A percentile compares a stretch with the other conserved stretches of the same genome.
Conservation (phyloP, 306 rosid genomes). For the Prunus davidiana region DNA sequence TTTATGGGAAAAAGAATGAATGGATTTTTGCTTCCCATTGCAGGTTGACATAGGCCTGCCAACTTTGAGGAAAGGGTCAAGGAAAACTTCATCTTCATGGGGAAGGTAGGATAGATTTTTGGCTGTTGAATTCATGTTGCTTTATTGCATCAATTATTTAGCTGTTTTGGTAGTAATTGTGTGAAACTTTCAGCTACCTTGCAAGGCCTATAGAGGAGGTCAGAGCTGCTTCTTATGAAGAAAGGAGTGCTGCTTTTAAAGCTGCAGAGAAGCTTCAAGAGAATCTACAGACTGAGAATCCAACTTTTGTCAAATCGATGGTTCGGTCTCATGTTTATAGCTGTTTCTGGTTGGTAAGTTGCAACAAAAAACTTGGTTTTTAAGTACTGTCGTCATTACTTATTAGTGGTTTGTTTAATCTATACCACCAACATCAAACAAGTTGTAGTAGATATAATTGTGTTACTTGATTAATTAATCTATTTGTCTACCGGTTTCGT, state of each 20-base stretch:
- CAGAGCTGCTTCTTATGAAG: conserved; percentile 46
- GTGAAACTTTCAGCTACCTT: conserved; percentile 42
- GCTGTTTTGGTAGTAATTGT: conserved; percentile 19
- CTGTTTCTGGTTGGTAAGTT: conserved; percentile 88
- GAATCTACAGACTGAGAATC: conserved; percentile 42
- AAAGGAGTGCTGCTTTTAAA: conserved; percentile 48
- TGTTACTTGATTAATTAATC: not conserved
- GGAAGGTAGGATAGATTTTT: conserved; percentile 46
- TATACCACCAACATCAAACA: not conserved
- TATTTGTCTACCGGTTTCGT: conserved; percentile 5
- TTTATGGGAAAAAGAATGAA: not conserved
- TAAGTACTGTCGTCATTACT: not conserved
- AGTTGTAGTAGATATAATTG: not conserved
- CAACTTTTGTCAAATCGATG: conserved; percentile 70
- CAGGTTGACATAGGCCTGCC: conserved; percentile 42
- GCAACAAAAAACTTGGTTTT: conserved; percentile 1
- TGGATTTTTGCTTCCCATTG: conserved; percentile 1
- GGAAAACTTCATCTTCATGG: conserved; percentile 46
- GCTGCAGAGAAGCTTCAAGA: conserved; percentile 53
- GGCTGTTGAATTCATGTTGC: not conserved
- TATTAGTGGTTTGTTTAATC: not conserved
- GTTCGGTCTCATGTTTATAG: conserved; percentile 86
- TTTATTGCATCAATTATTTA: conserved; percentile 6
- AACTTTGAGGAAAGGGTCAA: conserved; percentile 44
- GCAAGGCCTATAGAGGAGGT: conserved; percentile 71